phyloP scores from a whole-genome alignment of 2,329 filamentous ascomycete species.

The Diplodia mutila region DNA sequence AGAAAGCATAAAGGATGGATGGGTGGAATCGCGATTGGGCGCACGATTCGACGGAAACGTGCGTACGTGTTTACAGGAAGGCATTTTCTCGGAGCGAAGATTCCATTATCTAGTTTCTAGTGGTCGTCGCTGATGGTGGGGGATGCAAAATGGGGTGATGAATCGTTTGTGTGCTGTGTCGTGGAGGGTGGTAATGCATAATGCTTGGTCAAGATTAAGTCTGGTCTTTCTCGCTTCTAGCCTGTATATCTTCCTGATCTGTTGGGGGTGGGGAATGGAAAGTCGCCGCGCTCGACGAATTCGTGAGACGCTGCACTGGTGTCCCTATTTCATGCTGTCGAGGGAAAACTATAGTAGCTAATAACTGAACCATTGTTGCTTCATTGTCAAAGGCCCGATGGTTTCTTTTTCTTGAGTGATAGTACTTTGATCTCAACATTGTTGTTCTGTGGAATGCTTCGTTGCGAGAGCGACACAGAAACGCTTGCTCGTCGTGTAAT shows the following conservation, averaged over 20 bases:
- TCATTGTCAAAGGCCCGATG: no score
- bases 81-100: not conserved
- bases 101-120: not conserved
- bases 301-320: not conserved
- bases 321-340: not conserved
- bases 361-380: not conserved
- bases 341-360: not conserved
- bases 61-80: no score
- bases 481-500: not conserved
- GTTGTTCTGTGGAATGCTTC: not conserved
- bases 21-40: no score
- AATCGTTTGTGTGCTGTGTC: no score
- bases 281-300: not conserved
- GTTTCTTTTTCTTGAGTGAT: not conserved
- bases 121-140: not conserved
- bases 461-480: not conserved
- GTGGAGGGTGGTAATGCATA: not conserved
- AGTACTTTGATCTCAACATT: not conserved
- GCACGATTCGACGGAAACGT: no score
- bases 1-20: not conserved
- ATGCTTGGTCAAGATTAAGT: not conserved
- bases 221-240: not conserved
- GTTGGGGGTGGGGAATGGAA: not conserved
- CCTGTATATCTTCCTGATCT: not conserved
- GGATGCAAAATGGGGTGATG: not conserved